phyloP scores from a whole-genome alignment of 2,329 filamentous ascomycete genomes.

The Scedosporium apiospermum region DNA sequence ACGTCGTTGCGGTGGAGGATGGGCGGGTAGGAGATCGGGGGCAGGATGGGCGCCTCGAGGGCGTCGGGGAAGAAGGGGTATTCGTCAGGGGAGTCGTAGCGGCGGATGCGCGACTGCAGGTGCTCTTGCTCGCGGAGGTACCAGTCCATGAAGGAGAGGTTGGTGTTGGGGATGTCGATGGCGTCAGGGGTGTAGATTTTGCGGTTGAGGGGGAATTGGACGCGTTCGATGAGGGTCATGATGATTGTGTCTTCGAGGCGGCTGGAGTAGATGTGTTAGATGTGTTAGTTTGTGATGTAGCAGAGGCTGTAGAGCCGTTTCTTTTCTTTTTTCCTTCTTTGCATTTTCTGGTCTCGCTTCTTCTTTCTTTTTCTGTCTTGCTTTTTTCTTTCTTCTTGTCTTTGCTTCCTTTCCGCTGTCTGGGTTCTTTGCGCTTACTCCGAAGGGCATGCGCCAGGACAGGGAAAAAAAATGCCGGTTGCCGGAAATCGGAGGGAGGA shows the following conservation, averaged over 20 bases:
- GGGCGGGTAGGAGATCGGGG: conserved; percentile 75
- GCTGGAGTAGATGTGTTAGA: conserved; percentile 37
- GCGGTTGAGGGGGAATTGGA: conserved; percentile 90
- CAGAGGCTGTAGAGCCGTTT: too few species aligned
- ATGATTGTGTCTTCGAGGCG: conserved; percentile 96
- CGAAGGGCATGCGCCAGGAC: background rate
- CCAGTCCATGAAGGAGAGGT: conserved; percentile 87
- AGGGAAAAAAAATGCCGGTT: background rate
- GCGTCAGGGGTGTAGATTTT: conserved; percentile 78
- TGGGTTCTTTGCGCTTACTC: background rate
- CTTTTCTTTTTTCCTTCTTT: background rate
- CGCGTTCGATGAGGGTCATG: conserved; percentile 91
- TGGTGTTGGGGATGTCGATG: conserved; percentile 63
- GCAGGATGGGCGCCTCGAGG: conserved; percentile 72
- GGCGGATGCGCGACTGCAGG: conserved; percentile 84
- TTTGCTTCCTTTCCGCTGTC: background rate
- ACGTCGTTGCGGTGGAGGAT: conserved; percentile 85
- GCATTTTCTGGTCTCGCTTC: background rate
- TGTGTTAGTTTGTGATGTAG: background rate
- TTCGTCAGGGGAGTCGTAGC: conserved; percentile 93
- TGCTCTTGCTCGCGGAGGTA: conserved; percentile 83
- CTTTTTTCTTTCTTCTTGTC: background rate
- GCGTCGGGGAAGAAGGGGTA: conserved; percentile 90
- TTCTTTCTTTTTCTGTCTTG: too few species aligned
- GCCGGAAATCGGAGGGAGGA: background rate